Evolutionary conservation across 108 stramenopile genomes (phyloP).

Genomic region (Poteriospumella lacustris): DNA sequence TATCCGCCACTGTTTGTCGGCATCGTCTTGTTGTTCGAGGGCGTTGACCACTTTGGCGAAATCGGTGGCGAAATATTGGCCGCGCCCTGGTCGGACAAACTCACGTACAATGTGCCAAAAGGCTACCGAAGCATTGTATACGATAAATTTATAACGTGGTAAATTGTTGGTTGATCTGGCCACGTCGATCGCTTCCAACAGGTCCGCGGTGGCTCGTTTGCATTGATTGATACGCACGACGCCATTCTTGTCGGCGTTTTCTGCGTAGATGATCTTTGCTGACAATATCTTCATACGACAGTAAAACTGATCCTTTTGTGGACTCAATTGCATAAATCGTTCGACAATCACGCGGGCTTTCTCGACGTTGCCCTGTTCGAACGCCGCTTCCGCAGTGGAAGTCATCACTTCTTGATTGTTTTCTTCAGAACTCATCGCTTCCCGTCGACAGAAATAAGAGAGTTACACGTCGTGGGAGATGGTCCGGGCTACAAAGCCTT

Average conservation of each 20-base stretch:
- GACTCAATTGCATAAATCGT: not conserved
- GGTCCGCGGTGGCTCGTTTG: not conserved
- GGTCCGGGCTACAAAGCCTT: too few species aligned
- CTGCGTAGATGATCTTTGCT: constrained; percentile 24
- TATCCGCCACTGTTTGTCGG: constrained; percentile 38
- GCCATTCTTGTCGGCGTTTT: constrained; percentile 18
- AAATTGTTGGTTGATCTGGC: constrained; percentile 32
- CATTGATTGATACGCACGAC: constrained; percentile 13
- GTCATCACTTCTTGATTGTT: too few species aligned
- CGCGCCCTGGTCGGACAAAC: constrained; percentile 31
- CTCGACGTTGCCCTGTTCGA: not conserved
- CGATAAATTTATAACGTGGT: constrained; percentile 44
- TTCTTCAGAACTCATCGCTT: too few species aligned
- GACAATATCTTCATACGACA: constrained; percentile 35
- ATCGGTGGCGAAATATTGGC: constrained; percentile 18
- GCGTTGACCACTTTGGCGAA: constrained; percentile 24
- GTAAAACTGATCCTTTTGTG: constrained; percentile 40
- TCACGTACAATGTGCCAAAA: constrained; percentile 43
- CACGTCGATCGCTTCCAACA: constrained; percentile 33
- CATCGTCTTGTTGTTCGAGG: constrained; percentile 38
- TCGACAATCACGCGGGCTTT: not conserved
- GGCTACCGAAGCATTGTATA: constrained; percentile 50
- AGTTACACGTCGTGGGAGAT: too few species aligned
- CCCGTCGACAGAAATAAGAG: too few species aligned
- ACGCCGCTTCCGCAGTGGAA: not conserved